Evolutionary conservation across 75 land plant species (phyloP), one percentile per base, ranked within the genome.

Genomic region (Pseudotsuga menziesii): DNA sequence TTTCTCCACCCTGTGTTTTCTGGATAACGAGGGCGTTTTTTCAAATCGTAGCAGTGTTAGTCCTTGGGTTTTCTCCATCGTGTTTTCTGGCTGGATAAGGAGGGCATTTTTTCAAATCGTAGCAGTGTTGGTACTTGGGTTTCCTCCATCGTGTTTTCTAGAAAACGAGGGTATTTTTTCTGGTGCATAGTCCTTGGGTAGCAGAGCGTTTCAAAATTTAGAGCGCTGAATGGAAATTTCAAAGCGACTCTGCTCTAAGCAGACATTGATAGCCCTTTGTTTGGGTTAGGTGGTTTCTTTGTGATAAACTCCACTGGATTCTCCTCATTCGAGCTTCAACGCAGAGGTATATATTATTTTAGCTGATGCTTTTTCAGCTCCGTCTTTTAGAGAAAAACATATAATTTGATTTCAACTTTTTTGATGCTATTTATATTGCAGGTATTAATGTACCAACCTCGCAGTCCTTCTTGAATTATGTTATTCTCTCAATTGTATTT

Each of bases 381-480:
- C 25, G 14, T n/a, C 23, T 73, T 54, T 73, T 4, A 15, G 2
- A 54, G 23, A 44, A 41, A 73, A 16, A 14, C 26, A 15, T 39
- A 48, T 39, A 44, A 2, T 41, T 23, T 7, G 22, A 73, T 20
- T 67, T 76, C 75, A 16, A 15, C 29, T 29, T 69, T 48, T 17
- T 75, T 64, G 27, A 19, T 57, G 17, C 63, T 27, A 17, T 14
- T 19, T n/a, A 39, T 71, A 17, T 25, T 44, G n/a, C 84, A 94
- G 94, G 93, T 26, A 89, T 96, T 19, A 76, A 88, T 76, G 98
- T 89, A 20, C 98, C 98, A 57, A 96, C 98, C 2, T 87, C 95
- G 11, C 99, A 96, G 74, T 94, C 99, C 14, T 88, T 94, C 48
- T 79, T 89, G 25, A 96, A 92, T 62, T 96, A 96, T 80, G 78